Base-by-base conservation (phyloP, 805 yeast genomes). In the Metschnikowia aberdeeniae region DNA sequence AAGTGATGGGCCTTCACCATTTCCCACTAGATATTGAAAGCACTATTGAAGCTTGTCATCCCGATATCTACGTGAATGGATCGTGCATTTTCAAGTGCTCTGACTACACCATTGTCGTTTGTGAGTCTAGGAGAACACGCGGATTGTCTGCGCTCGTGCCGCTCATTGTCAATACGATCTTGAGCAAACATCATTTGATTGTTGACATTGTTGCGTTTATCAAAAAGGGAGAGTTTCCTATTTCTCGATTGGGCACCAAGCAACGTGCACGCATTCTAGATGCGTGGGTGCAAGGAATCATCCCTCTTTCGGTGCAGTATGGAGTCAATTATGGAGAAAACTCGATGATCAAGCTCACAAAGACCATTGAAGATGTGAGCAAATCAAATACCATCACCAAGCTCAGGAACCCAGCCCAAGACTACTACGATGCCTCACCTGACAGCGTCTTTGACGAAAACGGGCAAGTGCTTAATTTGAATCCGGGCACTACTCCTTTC, bases 1-100 rank as follows among this genome's bases (percentile, higher is more conserved):
- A 93, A 61, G 82, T 85, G 3, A 73, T 87, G 70, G 99, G 99
- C 0, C 69, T 93, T 57, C 89, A 87, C 56, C 96, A 89, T 62
- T 92, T 93, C 71, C 95, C 95, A 1, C 67, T 73, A 20, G 99
- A 93, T 62, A 77, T 93, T 44, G 99, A 71, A 44, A 67, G 67
- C 50, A 72, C 75, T 12, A 69, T 72, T 27, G 76, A 71, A 46
- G 63, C 72, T 7, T 70, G 75, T 42, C 77, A 72, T 46, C 82
- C 65, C 48, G 72, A 47, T 75, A 93, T 45, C 72, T 90, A 40
- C 82, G 81, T 60, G 59, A 70, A 39, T 64, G 76, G 76, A 0
- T 66, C 83, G 27, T 82, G 89, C 55, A 75, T 89, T 1, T 84
- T 89, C 63, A 89, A 86, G 59, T 82, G 90, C 33, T 90, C 89